Conservation (phyloP, 1,139 yeast species). For the Pichia sp. region DNA sequence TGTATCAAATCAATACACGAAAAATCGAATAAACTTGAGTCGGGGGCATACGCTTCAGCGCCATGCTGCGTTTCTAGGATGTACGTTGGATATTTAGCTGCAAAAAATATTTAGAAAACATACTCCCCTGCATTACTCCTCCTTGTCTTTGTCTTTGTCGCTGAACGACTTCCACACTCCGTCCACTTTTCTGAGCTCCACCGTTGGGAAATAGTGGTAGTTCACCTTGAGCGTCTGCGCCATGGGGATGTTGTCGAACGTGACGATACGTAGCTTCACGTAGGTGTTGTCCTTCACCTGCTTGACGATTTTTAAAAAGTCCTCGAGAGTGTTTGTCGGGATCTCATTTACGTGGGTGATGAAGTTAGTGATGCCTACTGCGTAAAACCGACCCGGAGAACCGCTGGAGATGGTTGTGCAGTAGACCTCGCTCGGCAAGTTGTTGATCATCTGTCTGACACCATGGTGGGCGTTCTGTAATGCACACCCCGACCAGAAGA, state of each 20-base stretch:
- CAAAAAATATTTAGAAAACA: neutral
- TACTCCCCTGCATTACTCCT: neutral
- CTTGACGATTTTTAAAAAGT: conserved; percentile 60
- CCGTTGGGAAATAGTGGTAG: conserved; percentile 87
- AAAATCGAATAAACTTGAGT: too few relatives aligned
- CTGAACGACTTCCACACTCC: conserved; percentile 17
- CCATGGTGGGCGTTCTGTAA: conserved; percentile 67
- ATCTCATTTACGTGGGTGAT: conserved; percentile 84
- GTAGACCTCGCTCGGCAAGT: conserved; percentile 78
- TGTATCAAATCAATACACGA: neutral
- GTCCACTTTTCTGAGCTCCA: conserved; percentile 38
- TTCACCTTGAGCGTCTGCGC: conserved; percentile 85
- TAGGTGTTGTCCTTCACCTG: conserved; percentile 67
- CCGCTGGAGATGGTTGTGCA: conserved; percentile 70
- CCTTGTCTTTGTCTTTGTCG: conserved; percentile 5
- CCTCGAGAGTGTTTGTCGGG: conserved; percentile 64
- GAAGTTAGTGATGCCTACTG: conserved; percentile 75
- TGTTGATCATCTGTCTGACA: conserved; percentile 69
- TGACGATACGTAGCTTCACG: conserved; percentile 73
- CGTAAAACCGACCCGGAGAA: conserved; percentile 82
- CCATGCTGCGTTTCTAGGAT: neutral
- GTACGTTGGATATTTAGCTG: neutral
- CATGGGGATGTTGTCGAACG: conserved; percentile 80
- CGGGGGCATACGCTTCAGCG: too few relatives aligned
- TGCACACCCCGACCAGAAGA: conserved; percentile 79